Evolutionary conservation across 768 basidiomycete species (phyloP).

Genomic region (Boletus speciosus): DNA sequence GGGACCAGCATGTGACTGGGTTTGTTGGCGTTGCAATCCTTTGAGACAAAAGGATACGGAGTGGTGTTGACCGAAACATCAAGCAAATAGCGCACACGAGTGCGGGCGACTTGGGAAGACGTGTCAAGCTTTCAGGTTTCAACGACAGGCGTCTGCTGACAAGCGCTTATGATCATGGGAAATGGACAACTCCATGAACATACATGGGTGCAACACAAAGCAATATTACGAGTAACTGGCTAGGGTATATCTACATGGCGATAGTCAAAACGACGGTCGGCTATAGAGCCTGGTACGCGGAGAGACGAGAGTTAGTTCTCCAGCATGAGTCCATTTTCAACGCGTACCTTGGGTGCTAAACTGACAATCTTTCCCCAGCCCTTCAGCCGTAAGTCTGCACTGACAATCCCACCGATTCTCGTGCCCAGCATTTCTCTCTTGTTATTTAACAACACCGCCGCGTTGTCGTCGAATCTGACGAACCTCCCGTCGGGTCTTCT

Average conservation of each 20-base stretch:
- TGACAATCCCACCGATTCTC: slow-evolving; percentile 90
- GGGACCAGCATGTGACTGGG: not conserved
- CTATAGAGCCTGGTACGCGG: slow-evolving; percentile 16
- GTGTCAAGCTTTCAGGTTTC: not conserved
- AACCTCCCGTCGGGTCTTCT: slow-evolving; percentile 83
- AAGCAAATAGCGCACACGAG: not conserved
- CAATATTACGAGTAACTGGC: not conserved
- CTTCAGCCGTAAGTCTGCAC: slow-evolving; percentile 83
- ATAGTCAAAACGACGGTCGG: not conserved
- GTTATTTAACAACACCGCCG: slow-evolving; percentile 89
- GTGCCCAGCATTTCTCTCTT: slow-evolving; percentile 96
- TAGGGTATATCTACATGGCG: slow-evolving; percentile 14
- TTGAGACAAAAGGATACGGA: slow-evolving; percentile 3
- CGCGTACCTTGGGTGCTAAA: slow-evolving; percentile 79
- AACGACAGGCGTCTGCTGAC: not conserved
- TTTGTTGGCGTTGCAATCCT: not conserved
- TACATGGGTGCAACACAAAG: not conserved
- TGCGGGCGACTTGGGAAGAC: not conserved
- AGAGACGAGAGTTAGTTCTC: not conserved
- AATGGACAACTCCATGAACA: not conserved
- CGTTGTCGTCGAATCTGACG: slow-evolving; percentile 95
- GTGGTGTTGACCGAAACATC: slow-evolving; percentile 13
- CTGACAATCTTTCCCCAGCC: slow-evolving; percentile 95
- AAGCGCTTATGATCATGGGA: not conserved
- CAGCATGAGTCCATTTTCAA: not conserved